Evolutionary conservation across 2,329 filamentous ascomycete genomes (phyloP).

Genomic region (Venturia effusa): DNA sequence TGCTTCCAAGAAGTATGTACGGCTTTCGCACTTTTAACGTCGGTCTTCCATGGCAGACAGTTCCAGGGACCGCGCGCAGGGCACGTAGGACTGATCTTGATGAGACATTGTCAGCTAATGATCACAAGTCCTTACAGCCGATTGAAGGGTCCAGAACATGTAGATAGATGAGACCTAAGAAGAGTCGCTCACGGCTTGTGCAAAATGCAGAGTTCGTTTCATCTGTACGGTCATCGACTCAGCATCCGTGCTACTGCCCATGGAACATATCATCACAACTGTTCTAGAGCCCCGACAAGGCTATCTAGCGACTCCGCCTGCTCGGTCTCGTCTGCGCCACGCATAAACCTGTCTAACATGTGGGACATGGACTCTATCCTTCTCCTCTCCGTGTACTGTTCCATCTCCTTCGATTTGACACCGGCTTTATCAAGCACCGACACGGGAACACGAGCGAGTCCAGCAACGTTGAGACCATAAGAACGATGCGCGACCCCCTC

Average conservation of each 20-base stretch:
- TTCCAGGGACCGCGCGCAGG: background rate
- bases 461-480: constrained; percentile 88
- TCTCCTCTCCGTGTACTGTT: constrained; percentile 40
- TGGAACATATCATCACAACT: background rate
- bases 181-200: background rate
- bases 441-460: constrained; percentile 69
- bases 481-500: constrained; percentile 88
- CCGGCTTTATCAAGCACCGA: constrained; percentile 68
- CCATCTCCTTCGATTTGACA: constrained; percentile 69
- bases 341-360: background rate
- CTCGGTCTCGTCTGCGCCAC: background rate
- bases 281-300: background rate
- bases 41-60: background rate
- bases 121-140: background rate
- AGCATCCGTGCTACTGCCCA: background rate
- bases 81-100: background rate
- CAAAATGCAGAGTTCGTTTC: background rate
- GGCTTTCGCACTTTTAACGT: background rate
- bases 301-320: background rate
- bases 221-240: background rate
- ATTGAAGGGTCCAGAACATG: background rate
- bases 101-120: background rate
- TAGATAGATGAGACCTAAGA: background rate
- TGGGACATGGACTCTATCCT: background rate
- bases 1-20: too few relatives aligned